Base-by-base conservation (phyloP, 1,284 basidiomycete genomes). In the Boletus mariae region DNA sequence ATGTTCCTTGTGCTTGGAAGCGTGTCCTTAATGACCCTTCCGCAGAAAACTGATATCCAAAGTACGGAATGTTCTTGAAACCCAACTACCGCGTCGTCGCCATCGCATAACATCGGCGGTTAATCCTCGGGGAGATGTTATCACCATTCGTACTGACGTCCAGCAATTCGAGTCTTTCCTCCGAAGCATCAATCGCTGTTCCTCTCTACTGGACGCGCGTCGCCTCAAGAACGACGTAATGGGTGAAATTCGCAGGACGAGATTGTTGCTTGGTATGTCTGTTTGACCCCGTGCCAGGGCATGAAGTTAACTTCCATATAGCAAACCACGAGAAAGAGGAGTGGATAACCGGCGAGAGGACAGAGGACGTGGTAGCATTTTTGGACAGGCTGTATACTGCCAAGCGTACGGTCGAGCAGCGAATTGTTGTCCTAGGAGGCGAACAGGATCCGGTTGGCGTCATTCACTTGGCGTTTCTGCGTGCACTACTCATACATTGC, bases 111-210 rank as follows among this genome's bases (percentile, higher is more conserved):
- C 75, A 10, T 68, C 78, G 23, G 62, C 69, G 11, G 58, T 71
- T 41, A 63, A 66, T 35, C 67, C 78, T 11, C 69, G 78, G 10
- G 77, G 84, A 29, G 88, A 90, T 60, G 75, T 75, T 8, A 91
- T 92, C 59, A 91, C 87, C 3, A 83, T 88, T 55, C 83, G 82
- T 26, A 91, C 90, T 1, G 85, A 89, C 64, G 62, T 82, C 10
- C 85, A 85, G 41, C 87, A 94, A 54, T 96, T 97, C 61, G 94
- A 96, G 60, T 87, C 85, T 0, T 97, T 96, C 68, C 75, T 97
- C 47, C 81, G 85, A 29, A 92, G 92, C 52, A 94, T 98, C 62
- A 82, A 79, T 55, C 82, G 85, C 31, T 86, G 86, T 62, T 87
- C 87, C 12, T 94, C 89, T 3, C 75, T 97, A 5, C 73, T 94